A percentile compares a stretch with the other conserved stretches of the same genome.
Evolutionary conservation across 371 early-diverging fungal species (phyloP).

Genomic region (Circinella minor): DNA sequence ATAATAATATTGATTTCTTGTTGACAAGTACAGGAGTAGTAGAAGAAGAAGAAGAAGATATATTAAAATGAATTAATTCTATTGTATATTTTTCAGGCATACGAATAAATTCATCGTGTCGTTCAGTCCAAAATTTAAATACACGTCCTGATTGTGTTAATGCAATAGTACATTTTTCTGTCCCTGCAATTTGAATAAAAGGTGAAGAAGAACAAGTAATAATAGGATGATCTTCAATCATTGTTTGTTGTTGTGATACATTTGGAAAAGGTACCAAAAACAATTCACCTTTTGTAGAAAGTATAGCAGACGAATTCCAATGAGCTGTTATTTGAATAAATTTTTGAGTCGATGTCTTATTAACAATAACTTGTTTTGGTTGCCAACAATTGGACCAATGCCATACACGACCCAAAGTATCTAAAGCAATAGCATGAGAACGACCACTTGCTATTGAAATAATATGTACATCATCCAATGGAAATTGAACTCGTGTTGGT

Average conservation of each 20-base stretch:
- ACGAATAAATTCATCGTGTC: neutral
- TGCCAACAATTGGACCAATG: conserved; percentile 38
- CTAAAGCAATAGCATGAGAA: conserved; percentile 41
- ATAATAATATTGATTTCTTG: neutral
- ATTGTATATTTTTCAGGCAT: conserved; percentile 8
- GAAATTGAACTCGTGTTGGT: conserved; percentile 18
- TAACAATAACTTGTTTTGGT: conserved; percentile 24
- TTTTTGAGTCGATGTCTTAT: neutral
- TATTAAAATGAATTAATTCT: conserved; percentile 9
- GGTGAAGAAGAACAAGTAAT: neutral
- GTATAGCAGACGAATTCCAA: conserved; percentile 33
- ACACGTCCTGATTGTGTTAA: conserved; percentile 17
- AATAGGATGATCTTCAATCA: neutral
- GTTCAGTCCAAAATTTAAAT: conserved; percentile 11
- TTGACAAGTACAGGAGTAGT: too few relatives aligned
- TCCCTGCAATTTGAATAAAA: conserved; percentile 20
- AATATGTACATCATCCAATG: conserved; percentile 15
- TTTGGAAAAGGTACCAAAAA: conserved; percentile 34
- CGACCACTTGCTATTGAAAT: conserved; percentile 29
- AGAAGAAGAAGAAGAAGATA: too few relatives aligned
- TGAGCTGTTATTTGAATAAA: conserved; percentile 40
- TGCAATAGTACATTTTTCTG: conserved; percentile 14
- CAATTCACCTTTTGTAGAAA: conserved; percentile 31
- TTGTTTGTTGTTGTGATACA: neutral
- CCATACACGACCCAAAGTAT: conserved; percentile 31